Evolutionary conservation across 768 basidiomycete genomes (phyloP).

Genomic region (Galerina marginata): DNA sequence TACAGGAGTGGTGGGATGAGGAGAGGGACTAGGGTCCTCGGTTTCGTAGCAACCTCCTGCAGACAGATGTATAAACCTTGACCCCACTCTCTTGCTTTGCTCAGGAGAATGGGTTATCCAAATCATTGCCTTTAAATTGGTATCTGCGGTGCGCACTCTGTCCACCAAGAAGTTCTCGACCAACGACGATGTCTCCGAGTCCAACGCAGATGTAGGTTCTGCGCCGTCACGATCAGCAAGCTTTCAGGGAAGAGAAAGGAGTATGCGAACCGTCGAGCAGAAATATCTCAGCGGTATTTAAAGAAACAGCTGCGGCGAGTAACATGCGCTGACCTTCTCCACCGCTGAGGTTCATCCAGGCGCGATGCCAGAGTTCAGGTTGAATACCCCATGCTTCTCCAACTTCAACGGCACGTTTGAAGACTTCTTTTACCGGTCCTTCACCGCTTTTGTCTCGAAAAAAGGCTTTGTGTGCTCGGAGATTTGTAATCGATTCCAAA

Average conservation of each 20-base stretch:
- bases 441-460: conserved; percentile 25
- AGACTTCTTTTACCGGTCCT: conserved; percentile 18
- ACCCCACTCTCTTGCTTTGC: conserved; percentile 78
- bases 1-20: conserved; percentile 13
- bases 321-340: conserved; percentile 89
- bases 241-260: not conserved
- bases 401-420: conserved; percentile 53
- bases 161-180: conserved; percentile 69
- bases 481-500: conserved; percentile 57
- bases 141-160: conserved; percentile 52
- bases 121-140: conserved; percentile 70
- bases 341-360: conserved; percentile 82
- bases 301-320: conserved; percentile 73
- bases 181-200: conserved; percentile 62
- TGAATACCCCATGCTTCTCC: conserved; percentile 72
- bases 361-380: conserved; percentile 73
- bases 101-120: conserved; percentile 92
- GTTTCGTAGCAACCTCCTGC: conserved; percentile 48
- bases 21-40: conserved; percentile 25
- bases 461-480: conserved; percentile 48
- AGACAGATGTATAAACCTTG: conserved; percentile 60
- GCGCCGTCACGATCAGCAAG: not conserved
- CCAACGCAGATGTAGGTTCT: conserved; percentile 94
- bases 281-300: conserved; percentile 78
- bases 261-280: conserved; percentile 72